These are phyloP conservation scores for Acacia confusa DNA, from an alignment of 306 rosid genomes.

Conservation along the genomic window DNA sequence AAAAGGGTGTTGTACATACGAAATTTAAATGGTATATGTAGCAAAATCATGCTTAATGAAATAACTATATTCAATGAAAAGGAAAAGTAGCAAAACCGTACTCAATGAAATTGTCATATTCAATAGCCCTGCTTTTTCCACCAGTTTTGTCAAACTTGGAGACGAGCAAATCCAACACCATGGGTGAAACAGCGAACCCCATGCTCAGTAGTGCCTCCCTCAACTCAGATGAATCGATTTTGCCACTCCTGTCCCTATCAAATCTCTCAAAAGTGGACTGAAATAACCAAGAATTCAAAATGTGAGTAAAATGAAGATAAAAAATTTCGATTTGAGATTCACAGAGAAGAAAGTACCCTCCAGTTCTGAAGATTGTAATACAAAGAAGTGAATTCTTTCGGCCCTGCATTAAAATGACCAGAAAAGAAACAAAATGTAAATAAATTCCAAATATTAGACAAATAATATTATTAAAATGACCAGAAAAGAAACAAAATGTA, in stretches of 20 bases:
- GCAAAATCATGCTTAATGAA: constrained; percentile 71
- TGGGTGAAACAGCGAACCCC: constrained; percentile 81
- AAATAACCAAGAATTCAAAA: constrained; percentile 14
- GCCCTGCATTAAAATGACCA: constrained; percentile 56
- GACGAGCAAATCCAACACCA: constrained; percentile 83
- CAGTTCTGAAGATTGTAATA: constrained; percentile 92
- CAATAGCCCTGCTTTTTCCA: constrained; percentile 73
- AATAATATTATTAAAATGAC: no score
- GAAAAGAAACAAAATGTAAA: neutral
- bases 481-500: no score
- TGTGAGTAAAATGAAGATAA: neutral
- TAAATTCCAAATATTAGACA: neutral
- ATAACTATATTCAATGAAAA: constrained; percentile 74
- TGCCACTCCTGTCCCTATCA: constrained; percentile 90
- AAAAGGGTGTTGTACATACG: neutral
- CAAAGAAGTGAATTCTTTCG: constrained; percentile 85
- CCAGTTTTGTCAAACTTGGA: constrained; percentile 95
- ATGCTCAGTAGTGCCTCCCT: constrained; percentile 82
- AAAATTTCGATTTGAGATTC: constrained; percentile 3
- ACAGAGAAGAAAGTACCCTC: constrained; percentile 58
- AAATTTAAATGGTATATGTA: neutral
- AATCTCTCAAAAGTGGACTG: constrained; percentile 85
- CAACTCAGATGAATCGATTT: constrained; percentile 69
- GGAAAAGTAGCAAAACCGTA: constrained; percentile 32
- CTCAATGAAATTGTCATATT: constrained; percentile 98